These are phyloP conservation scores for Rhizopus arrhizus DNA, from an alignment of 371 early-diverging fungal genomes.

Conservation along the genomic window DNA sequence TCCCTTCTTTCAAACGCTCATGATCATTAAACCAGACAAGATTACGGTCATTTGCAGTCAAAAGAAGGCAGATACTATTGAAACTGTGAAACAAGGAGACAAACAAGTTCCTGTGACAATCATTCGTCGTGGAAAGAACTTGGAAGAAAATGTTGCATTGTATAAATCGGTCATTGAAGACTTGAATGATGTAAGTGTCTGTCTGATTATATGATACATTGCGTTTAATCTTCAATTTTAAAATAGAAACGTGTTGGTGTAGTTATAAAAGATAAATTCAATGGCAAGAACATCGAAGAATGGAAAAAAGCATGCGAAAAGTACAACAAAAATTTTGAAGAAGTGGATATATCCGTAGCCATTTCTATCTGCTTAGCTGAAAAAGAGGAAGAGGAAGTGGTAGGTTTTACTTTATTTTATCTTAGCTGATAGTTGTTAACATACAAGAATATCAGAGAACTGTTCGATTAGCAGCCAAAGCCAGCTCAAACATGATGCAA, in stretches of 20 bases:
- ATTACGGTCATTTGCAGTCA: conserved; percentile 79
- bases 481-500: conserved; percentile 80
- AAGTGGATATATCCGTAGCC: conserved; percentile 75
- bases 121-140: conserved; percentile 76
- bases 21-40: conserved; percentile 77
- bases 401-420: conserved; percentile 31
- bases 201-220: no score
- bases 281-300: conserved; percentile 79
- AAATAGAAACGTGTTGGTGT: conserved; percentile 73
- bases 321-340: conserved; percentile 55
- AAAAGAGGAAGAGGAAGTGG: conserved; percentile 90
- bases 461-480: conserved; percentile 72
- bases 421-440: neutral
- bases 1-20: conserved; percentile 88
- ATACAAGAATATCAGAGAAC: conserved; percentile 52
- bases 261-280: conserved; percentile 75
- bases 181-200: conserved; percentile 36
- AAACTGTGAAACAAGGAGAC: conserved; percentile 48
- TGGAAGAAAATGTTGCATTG: conserved; percentile 60
- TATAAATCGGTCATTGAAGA: conserved; percentile 60
- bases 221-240: neutral
- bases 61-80: conserved; percentile 68
- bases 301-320: conserved; percentile 70
- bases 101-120: conserved; percentile 74
- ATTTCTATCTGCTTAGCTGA: conserved; percentile 77